phyloP scores from a whole-genome alignment of 2,329 filamentous ascomycete species.

The Verticillium isaacii region DNA sequence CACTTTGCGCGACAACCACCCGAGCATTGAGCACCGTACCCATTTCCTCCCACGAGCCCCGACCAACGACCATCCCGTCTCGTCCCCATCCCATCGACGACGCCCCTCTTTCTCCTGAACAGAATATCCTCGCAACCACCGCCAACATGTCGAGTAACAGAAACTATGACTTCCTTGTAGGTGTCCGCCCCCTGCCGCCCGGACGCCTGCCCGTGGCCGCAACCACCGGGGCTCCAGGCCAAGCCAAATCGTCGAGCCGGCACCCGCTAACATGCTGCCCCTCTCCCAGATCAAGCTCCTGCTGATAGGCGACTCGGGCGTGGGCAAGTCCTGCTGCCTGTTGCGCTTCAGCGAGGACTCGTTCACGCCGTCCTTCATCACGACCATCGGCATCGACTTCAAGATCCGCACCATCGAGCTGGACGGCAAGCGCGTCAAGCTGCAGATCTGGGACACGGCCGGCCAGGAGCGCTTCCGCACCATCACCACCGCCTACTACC shows the following conservation, averaged over 20 bases:
- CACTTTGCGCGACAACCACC: background rate
- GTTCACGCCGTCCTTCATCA: slow-evolving; percentile 97
- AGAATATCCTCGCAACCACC: background rate
- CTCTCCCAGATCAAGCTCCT: slow-evolving; percentile 80
- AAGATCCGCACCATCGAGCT: slow-evolving; percentile 99
- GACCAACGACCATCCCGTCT: background rate
- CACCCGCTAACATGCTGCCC: slow-evolving; percentile 7
- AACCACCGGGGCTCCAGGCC: slow-evolving; percentile 4
- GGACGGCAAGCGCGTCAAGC: slow-evolving; percentile 96
- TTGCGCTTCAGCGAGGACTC: slow-evolving; percentile 96
- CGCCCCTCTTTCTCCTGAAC: background rate
- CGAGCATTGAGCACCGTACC: background rate
- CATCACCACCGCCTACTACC: slow-evolving; percentile 99
- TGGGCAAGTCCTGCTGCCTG: slow-evolving; percentile 96
- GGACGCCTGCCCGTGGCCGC: slow-evolving; percentile 9
- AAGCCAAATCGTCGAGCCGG: background rate
- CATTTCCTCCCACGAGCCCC: background rate
- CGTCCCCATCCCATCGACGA: background rate
- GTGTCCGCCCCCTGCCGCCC: slow-evolving; percentile 22
- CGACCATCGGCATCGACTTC: slow-evolving; percentile 99
- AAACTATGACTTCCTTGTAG: slow-evolving; percentile 98
- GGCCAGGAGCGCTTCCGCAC: slow-evolving; percentile 99
- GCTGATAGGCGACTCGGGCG: slow-evolving; percentile 93
- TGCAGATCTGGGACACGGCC: slow-evolving; percentile 99
- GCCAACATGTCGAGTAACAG: slow-evolving; percentile 85